Percentiles rank a stretch among this genome's conserved stretches.
Evolutionary conservation across 2,329 filamentous ascomycete species (phyloP).

Genomic region (Trichophyton equinum): DNA sequence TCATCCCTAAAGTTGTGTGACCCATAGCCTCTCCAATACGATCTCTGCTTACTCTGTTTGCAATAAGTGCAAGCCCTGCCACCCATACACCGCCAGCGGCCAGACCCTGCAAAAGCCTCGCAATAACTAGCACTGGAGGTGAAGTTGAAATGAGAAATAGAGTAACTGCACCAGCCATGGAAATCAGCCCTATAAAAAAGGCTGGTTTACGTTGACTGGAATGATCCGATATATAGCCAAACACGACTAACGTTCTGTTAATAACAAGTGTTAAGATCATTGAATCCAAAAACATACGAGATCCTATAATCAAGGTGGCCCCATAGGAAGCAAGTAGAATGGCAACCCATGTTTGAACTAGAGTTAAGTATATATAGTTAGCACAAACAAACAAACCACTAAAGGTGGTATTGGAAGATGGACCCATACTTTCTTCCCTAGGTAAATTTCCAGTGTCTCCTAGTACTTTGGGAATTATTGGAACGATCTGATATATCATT

Average conservation of each 20-base stretch:
- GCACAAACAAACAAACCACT: neutral
- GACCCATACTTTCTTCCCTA: neutral
- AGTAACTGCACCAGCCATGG: slow-evolving; percentile 42
- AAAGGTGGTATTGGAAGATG: neutral
- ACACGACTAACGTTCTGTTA: slow-evolving; percentile 15
- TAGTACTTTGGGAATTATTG: slow-evolving; percentile 2
- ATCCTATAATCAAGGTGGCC: slow-evolving; percentile 6
- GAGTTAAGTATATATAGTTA: neutral
- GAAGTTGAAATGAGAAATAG: slow-evolving; percentile 42
- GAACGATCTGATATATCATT: neutral
- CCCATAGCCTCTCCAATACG: slow-evolving; percentile 51
- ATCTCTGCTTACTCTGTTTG: slow-evolving; percentile 46
- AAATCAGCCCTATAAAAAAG: slow-evolving; percentile 44
- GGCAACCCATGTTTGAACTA: slow-evolving; percentile 11
- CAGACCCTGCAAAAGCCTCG: slow-evolving; percentile 45
- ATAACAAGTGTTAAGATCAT: neutral
- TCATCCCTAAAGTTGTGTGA: slow-evolving; percentile 39
- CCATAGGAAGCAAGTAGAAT: slow-evolving; percentile 11
- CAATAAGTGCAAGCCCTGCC: slow-evolving; percentile 44
- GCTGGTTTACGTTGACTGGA: slow-evolving; percentile 41
- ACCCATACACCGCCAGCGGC: slow-evolving; percentile 50
- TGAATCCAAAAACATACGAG: slow-evolving; percentile 4
- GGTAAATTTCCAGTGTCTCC: neutral
- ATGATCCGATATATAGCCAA: slow-evolving; percentile 39
- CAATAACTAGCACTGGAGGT: slow-evolving; percentile 37